Evolutionary conservation across 257 asterid species (phyloP).

Genomic region (Nicotiana tabacum): DNA sequence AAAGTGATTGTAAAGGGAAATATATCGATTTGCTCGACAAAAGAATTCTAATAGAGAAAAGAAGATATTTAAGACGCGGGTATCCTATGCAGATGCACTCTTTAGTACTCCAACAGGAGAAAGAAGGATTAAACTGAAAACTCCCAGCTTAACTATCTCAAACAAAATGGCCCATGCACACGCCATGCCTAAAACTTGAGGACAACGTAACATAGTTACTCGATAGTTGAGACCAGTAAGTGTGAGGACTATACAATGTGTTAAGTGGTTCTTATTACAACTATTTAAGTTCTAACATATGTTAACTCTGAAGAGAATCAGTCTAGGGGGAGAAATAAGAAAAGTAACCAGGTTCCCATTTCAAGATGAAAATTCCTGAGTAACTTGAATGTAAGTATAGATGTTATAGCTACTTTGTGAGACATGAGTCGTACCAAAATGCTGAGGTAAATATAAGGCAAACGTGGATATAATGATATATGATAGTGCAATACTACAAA

Average conservation of each 20-base stretch:
- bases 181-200: not conserved
- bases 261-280: not conserved
- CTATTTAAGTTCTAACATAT: too few relatives aligned
- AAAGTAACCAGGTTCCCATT: too few relatives aligned
- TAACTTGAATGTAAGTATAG: not conserved
- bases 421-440: not conserved
- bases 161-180: not conserved
- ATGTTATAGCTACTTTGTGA: not conserved
- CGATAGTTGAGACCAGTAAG: not conserved
- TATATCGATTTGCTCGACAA: not conserved
- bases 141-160: too few relatives aligned
- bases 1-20: not conserved
- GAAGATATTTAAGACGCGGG: not conserved
- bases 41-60: not conserved
- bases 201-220: not conserved
- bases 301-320: too few relatives aligned
- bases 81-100: not conserved
- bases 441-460: not conserved
- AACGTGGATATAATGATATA: too few relatives aligned
- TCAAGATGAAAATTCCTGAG: not conserved
- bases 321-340: too few relatives aligned
- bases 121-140: not conserved
- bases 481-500: not conserved
- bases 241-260: not conserved
- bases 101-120: not conserved